Conservation (phyloP, 148 eudicot genomes). For the Rhododendron molle region DNA sequence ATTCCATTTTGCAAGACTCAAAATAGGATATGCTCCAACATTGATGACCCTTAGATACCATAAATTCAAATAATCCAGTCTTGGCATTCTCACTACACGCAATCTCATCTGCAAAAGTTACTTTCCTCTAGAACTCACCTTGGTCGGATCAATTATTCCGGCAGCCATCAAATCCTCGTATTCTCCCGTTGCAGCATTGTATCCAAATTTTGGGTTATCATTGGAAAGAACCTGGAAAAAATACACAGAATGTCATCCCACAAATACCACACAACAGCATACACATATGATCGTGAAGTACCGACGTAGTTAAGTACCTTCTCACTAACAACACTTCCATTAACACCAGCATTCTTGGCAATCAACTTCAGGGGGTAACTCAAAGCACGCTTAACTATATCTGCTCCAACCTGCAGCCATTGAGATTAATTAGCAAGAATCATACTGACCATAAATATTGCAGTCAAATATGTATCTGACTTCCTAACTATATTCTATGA, state of each 20-base stretch:
- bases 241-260: background rate
- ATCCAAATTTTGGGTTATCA: constrained; percentile 43
- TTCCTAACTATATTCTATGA: background rate
- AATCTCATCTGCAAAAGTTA: background rate
- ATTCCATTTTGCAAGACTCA: background rate
- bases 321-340: constrained; percentile 60
- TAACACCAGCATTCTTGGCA: constrained; percentile 67
- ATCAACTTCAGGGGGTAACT: constrained; percentile 55
- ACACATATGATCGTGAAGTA: background rate
- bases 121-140: constrained; percentile 24
- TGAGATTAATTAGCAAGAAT: background rate
- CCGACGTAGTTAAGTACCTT: constrained; percentile 23
- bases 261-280: background rate
- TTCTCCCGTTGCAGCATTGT: constrained; percentile 62
- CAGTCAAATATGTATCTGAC: background rate
- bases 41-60: background rate
- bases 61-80: background rate
- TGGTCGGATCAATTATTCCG: constrained; percentile 67
- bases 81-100: background rate
- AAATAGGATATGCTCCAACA: background rate
- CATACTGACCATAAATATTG: background rate
- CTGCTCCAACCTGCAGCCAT: constrained; percentile 46
- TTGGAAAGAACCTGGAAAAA: constrained; percentile 38
- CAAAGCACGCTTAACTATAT: constrained; percentile 30
- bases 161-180: constrained; percentile 70